Evolutionary conservation across 1,284 basidiomycete genomes (phyloP).

Genomic region (Ustilago bromivora): DNA sequence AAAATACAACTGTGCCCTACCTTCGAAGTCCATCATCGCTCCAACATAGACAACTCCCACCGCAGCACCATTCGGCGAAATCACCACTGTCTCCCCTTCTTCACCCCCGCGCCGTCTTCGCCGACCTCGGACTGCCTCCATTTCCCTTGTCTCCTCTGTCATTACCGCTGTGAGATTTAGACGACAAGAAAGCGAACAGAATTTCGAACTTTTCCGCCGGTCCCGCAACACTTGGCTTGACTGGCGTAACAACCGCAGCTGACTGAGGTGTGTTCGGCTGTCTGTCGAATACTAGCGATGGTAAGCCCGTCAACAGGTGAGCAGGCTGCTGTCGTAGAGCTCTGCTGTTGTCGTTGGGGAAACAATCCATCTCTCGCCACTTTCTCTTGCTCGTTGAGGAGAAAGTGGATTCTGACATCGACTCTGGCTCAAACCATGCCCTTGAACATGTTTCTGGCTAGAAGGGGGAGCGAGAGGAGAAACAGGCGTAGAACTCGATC

Average conservation of each 20-base stretch:
- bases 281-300: conserved; percentile 8
- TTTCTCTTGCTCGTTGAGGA: neutral
- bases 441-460: neutral
- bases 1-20: too few species aligned
- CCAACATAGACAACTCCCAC: conserved; percentile 6
- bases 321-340: conserved; percentile 3
- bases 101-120: neutral
- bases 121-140: neutral
- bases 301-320: conserved; percentile 20
- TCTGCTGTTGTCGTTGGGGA: neutral
- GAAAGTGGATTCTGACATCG: conserved; percentile 7
- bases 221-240: neutral
- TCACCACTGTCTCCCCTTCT: neutral
- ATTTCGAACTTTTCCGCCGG: conserved; percentile 22
- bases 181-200: conserved; percentile 25
- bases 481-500: conserved; percentile 21
- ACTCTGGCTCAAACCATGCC: conserved; percentile 8
- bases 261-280: conserved; percentile 23
- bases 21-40: neutral
- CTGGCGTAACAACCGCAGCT: conserved; percentile 15
- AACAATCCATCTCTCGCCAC: neutral
- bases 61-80: neutral
- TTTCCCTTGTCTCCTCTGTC: neutral
- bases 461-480: conserved; percentile 5
- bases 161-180: neutral